Evolutionary conservation across 2,329 filamentous ascomycete genomes (phyloP), one percentile per base, ranked within the genome.

Genomic region (Cladosporium sp.): DNA sequence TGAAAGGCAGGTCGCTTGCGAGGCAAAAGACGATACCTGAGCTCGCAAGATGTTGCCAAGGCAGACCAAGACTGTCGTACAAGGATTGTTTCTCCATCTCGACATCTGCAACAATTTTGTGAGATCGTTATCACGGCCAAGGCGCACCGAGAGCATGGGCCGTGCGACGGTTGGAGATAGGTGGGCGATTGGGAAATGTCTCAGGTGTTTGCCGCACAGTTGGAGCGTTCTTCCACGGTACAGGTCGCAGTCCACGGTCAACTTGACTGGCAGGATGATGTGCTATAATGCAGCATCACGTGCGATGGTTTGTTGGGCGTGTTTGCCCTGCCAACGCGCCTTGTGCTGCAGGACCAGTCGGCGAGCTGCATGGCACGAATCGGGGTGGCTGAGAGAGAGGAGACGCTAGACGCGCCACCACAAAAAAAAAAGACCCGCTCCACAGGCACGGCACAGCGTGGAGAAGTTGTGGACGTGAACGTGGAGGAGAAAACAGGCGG

Each of bases 61-160:
- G 52, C 49, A 52, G 49, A 16, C 12, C 49, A 52, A 52, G 49
- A 29, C 52, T 7, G 29, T 35, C 23, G 55, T 23, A 11, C n/a
- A 40, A 57, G 31, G 33, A 12, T 14, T 3, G 3, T 28, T 44
- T 61, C 28, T 31, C 26, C 26, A 31, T 44, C 40, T 49, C 14
- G 28, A 35, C 28, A 61, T 61, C 40, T 50, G 44, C 58, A 61
- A 61, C 58, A 61, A 31, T 11, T 61, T 28, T 61, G 58, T 61
- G n/a, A 61, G 40, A 61, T 44, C 21, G 28, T 33, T 26, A 33
- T 49, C 23, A 29, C 40, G 40, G 58, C 40, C n/a, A 21, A n/a
- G 8, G 29, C 37, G 40, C 18, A 49, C 37, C 18, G 57, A 46
- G 37, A 18, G 23, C 16, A 46, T 18, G 37, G 58, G 58, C 58